These are phyloP conservation scores for Hibiscus syriacus DNA, from an alignment of 345 rosid species.

Conservation along the genomic window DNA sequence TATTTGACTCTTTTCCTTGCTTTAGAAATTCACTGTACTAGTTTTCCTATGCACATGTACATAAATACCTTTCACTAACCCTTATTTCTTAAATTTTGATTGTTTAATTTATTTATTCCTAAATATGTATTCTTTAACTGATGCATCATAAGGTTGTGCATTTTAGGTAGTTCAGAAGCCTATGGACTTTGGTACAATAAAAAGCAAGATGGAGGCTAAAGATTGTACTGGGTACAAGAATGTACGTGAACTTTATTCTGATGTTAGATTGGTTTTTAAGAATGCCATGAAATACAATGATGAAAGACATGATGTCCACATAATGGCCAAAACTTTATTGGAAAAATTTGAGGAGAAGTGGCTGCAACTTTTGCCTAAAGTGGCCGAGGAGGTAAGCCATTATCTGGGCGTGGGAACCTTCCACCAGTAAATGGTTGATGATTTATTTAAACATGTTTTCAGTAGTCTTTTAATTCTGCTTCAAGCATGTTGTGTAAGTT, in stretches of 20 bases:
- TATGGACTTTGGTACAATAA: slow-evolving; percentile 72
- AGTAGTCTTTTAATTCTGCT: not conserved
- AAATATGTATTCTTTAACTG: slow-evolving; percentile 5
- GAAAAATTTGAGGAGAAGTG: slow-evolving; percentile 74
- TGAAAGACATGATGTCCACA: slow-evolving; percentile 55
- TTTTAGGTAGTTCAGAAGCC: slow-evolving; percentile 72
- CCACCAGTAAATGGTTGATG: not conserved
- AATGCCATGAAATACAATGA: slow-evolving; percentile 76
- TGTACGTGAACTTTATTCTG: slow-evolving; percentile 79
- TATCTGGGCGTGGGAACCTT: not conserved
- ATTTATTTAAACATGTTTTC: slow-evolving; percentile 1
- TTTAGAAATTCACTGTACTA: not conserved
- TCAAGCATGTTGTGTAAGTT: not conserved
- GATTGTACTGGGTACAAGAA: slow-evolving; percentile 51
- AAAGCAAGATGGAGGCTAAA: slow-evolving; percentile 56
- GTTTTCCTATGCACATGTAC: not conserved
- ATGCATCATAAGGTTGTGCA: slow-evolving; percentile 6
- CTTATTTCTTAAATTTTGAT: not conserved
- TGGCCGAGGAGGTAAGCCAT: slow-evolving; percentile 56
- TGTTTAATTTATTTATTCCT: not conserved
- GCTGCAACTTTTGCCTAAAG: slow-evolving; percentile 71
- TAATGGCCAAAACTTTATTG: slow-evolving; percentile 65
- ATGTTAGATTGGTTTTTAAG: slow-evolving; percentile 77
- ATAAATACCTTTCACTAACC: not conserved
- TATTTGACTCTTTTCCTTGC: slow-evolving; percentile 7